Percentiles rank a stretch among this genome's conserved stretches.
Conservation (phyloP, 2,329 filamentous ascomycete species). For the Hypoxylon sp. region DNA sequence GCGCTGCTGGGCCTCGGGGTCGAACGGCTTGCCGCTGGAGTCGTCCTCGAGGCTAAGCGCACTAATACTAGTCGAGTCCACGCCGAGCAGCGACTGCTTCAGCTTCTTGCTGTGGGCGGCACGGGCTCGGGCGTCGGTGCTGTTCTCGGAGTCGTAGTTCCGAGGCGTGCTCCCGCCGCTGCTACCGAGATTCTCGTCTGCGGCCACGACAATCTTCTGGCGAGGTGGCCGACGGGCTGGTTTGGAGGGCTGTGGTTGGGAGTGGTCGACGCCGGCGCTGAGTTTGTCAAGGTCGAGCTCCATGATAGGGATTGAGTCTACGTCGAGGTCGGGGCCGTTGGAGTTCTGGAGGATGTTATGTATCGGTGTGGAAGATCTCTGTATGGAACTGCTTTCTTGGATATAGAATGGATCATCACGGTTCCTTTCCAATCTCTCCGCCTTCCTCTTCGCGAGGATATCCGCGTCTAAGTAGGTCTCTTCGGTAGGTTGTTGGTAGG, state of each 20-base stretch:
- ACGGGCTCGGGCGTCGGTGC: slow-evolving; percentile 65
- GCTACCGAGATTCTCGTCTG: slow-evolving; percentile 78
- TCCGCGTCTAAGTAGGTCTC: slow-evolving; percentile 80
- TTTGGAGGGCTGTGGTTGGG: slow-evolving; percentile 49
- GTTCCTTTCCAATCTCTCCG: slow-evolving; percentile 84
- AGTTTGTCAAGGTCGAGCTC: slow-evolving; percentile 82
- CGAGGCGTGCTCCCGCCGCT: slow-evolving; percentile 65
- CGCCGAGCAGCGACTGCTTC: slow-evolving; percentile 79
- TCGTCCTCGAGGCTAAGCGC: slow-evolving; percentile 77
- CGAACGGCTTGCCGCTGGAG: slow-evolving; percentile 57
- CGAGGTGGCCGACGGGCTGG: slow-evolving; percentile 60
- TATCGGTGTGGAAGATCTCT: slow-evolving; percentile 80
- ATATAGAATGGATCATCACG: slow-evolving; percentile 98
- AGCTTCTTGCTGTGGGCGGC: slow-evolving; percentile 58
- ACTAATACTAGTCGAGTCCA: slow-evolving; percentile 88
- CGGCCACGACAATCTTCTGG: slow-evolving; percentile 76
- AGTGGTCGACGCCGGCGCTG: slow-evolving; percentile 53
- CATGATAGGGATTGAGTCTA: slow-evolving; percentile 97
- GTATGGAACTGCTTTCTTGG: slow-evolving; percentile 64
- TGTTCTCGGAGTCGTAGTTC: slow-evolving; percentile 69
- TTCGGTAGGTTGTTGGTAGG: slow-evolving; percentile 72
- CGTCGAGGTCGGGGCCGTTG: slow-evolving; percentile 85
- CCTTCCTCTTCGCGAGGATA: slow-evolving; percentile 79
- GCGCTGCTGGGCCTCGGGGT: slow-evolving; percentile 76
- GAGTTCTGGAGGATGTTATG: slow-evolving; percentile 80